Conservation (phyloP, 768 basidiomycete species). For the Hortiboletus flavorubellus region DNA sequence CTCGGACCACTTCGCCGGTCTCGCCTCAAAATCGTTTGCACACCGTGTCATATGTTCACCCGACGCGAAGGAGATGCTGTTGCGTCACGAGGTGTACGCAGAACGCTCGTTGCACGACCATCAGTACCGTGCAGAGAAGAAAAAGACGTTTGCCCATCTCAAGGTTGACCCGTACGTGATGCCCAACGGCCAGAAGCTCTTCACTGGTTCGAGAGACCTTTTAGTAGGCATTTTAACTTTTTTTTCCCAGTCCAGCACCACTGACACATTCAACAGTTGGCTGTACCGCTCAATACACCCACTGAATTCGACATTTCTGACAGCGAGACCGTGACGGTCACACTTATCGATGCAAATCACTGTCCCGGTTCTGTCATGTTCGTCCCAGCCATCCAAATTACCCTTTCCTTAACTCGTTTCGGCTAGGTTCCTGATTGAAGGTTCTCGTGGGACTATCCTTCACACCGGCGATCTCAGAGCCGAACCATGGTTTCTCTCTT, state of each 20-base stretch:
- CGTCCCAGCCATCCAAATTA: conserved; percentile 16
- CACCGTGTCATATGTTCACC: conserved; percentile 71
- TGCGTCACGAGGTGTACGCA: conserved; percentile 67
- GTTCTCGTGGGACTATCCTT: conserved; percentile 63
- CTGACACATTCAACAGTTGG: conserved; percentile 38
- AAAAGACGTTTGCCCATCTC: conserved; percentile 64
- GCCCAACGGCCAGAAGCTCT: conserved; percentile 46
- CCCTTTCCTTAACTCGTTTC: background rate
- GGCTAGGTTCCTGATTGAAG: conserved; percentile 83
- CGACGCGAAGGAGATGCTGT: conserved; percentile 84
- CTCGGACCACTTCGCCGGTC: conserved; percentile 79
- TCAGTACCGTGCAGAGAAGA: conserved; percentile 28
- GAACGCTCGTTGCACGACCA: conserved; percentile 59
- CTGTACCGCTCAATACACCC: conserved; percentile 62
- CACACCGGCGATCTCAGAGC: conserved; percentile 94
- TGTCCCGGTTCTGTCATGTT: conserved; percentile 94
- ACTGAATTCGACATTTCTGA: conserved; percentile 55
- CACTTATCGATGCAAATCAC: conserved; percentile 88
- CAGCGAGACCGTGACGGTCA: conserved; percentile 62
- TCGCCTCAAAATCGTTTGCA: conserved; percentile 72
- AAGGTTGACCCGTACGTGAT: conserved; percentile 49
- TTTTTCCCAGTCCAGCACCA: background rate
- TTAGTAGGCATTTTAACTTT: conserved; percentile 8
- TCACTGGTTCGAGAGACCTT: conserved; percentile 60
- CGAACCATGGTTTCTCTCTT: conserved; percentile 75